Evolutionary conservation across 2,329 filamentous ascomycete genomes (phyloP).

Genomic region (Penicillium sp.): DNA sequence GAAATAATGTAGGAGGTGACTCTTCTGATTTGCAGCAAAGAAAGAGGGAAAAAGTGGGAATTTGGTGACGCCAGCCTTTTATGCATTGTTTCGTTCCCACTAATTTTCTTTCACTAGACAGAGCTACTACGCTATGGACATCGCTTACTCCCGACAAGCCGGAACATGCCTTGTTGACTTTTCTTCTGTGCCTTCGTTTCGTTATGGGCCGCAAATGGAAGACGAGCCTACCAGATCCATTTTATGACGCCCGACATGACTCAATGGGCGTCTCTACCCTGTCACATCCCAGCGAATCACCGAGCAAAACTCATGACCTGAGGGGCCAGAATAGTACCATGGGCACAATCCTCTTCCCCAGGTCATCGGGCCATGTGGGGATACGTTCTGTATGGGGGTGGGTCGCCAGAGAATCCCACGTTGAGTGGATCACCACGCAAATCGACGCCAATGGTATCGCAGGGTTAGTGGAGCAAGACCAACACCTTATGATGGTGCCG

Average conservation of each 20-base stretch:
- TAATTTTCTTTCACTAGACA: background rate
- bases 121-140: background rate
- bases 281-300: background rate
- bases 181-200: background rate
- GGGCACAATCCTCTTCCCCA: background rate
- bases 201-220: conserved; percentile 7
- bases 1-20: background rate
- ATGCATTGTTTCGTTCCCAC: conserved; percentile 1
- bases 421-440: conserved; percentile 14
- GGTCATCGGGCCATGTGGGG: conserved; percentile 13
- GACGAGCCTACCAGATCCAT: background rate
- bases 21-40: background rate
- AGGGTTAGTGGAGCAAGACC: background rate
- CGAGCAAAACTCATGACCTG: background rate
- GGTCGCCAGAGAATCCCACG: conserved; percentile 1
- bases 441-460: conserved; percentile 11
- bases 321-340: background rate
- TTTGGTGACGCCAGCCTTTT: conserved; percentile 7
- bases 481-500: background rate
- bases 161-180: background rate
- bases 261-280: background rate
- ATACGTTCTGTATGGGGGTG: conserved; percentile 9
- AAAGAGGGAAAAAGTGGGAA: background rate
- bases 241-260: conserved; percentile 1
- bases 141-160: background rate